phyloP scores from a whole-genome alignment of 2,329 filamentous ascomycete genomes.

The Fusarium humuli region DNA sequence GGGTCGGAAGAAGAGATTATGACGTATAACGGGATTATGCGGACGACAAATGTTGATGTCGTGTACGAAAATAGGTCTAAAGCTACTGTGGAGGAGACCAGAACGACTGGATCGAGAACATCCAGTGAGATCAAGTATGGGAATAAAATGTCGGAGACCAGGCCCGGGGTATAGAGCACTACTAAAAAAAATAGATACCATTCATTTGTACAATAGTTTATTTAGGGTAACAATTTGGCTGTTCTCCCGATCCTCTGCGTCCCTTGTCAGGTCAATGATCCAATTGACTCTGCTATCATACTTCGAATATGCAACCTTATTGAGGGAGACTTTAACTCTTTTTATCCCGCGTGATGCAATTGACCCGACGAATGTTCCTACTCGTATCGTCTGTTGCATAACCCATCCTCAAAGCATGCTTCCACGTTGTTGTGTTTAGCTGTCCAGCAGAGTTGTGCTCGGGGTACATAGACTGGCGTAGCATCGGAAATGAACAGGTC shows the following conservation, averaged over 20 bases:
- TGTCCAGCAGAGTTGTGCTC: fast-evolving
- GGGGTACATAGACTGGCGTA: background rate
- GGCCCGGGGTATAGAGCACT: conserved; percentile 4
- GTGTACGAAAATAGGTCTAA: conserved; percentile 38
- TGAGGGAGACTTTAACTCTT: background rate
- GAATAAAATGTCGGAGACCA: conserved; percentile 12
- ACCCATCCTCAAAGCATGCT: fast-evolving
- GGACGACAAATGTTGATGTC: conserved; percentile 50
- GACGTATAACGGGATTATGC: conserved; percentile 55
- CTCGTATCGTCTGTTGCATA: background rate
- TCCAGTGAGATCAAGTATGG: conserved; percentile 33
- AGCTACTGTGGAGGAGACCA: background rate
- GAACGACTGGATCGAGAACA: conserved; percentile 13
- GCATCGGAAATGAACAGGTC: background rate
- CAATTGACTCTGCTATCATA: background rate
- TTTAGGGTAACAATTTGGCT: background rate
- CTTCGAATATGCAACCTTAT: too few species aligned
- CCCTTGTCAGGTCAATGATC: fast-evolving
- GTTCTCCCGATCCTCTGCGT: background rate
- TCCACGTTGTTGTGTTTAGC: background rate
- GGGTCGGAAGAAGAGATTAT: conserved; percentile 56
- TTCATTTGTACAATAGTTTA: background rate
- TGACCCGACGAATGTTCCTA: background rate
- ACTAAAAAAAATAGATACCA: too few species aligned
- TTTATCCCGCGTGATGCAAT: fast-evolving